Evolutionary conservation across 768 basidiomycete species (phyloP), one percentile per base, ranked within the genome.

Genomic region (Chlorophyllum brunneum): DNA sequence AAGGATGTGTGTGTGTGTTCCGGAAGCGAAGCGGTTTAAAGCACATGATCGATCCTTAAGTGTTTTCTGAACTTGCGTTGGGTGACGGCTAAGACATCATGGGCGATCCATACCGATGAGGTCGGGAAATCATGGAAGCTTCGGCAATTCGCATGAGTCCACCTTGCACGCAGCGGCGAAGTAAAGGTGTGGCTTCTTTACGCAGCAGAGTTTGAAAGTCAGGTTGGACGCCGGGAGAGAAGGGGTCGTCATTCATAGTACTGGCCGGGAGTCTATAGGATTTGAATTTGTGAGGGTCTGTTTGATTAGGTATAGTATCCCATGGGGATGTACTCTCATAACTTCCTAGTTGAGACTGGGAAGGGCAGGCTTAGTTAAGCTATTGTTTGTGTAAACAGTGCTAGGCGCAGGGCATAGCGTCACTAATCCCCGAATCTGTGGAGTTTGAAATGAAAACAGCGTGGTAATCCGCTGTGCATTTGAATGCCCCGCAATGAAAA

Each of bases 101-200:
- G 10, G 11, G 34, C 33, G 6, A 24, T 27, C 5, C 15, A n/a
- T 30, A 39, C 43, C 44, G 51, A 45, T 26, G 51, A 46, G 20
- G 43, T 53, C 51, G 51, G 51, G 26, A 13, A 22, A 39, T 31
- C 44, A 44, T 13, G 30, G 24, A 41, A 24, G 27, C 39, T n/a
- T n/a, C 22, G 29, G 39, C 16, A 23, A 26, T 20, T 22, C 18
- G 27, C 23, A 23, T 24, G 11, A 31, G 27, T 16, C 20, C 51
- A 33, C 24, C 16, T 18, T 46, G 43, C 2, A 10, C 23, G 26
- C 26, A 20, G 51, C 34, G 18, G 42, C 15, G 33, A 44, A 41
- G n/a, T 29, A 15, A 13, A n/a, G 5, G 16, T 36, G 13, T 5
- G 23, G 33, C 37, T 53, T 46, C 51, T n/a, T 29, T 39, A 4